A percentile compares a stretch with the other conserved stretches of the same genome.
These are phyloP conservation scores for Marsdenia floribunda DNA, from an alignment of 257 asterid species.

Conservation along the genomic window DNA sequence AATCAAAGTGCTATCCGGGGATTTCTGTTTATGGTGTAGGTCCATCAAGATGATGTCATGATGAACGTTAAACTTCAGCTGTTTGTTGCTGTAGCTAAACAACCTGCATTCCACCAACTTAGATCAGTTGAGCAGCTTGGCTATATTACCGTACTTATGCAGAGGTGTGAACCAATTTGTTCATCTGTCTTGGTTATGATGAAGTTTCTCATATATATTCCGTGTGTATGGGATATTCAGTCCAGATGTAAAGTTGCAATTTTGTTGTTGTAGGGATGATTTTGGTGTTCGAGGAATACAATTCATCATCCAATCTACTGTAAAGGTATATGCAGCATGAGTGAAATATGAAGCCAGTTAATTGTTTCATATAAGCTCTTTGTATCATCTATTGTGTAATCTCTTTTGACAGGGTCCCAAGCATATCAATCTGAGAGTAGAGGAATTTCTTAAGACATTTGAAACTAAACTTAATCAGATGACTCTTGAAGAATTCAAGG, in stretches of 20 bases:
- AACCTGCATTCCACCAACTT: conserved; percentile 96
- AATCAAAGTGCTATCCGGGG: neutral
- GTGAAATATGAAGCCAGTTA: conserved; percentile 4
- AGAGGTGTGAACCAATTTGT: conserved; percentile 44
- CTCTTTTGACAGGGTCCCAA: conserved; percentile 74
- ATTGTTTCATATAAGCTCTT: conserved; percentile 10
- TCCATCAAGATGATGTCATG: conserved; percentile 85
- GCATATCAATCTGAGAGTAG: conserved; percentile 79
- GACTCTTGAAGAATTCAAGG: conserved; percentile 84
- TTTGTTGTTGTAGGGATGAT: conserved; percentile 53
- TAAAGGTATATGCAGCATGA: conserved; percentile 47
- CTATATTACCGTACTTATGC: conserved; percentile 82
- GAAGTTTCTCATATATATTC: neutral
- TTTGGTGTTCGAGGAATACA: conserved; percentile 89
- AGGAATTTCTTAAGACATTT: conserved; percentile 74
- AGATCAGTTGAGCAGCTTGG: conserved; percentile 99
- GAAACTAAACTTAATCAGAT: conserved; percentile 79
- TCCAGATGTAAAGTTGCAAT: neutral
- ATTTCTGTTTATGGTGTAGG: conserved; percentile 38
- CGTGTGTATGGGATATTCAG: neutral
- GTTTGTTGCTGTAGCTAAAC: conserved; percentile 85
- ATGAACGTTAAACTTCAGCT: conserved; percentile 82
- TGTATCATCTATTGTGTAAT: conserved; percentile 9
- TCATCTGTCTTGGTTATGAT: neutral
- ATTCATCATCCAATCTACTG: conserved; percentile 85